A percentile compares a stretch with the other conserved stretches of the same genome.
Conservation (phyloP, 2,329 filamentous ascomycete genomes). For the Sporothrix luriei region DNA sequence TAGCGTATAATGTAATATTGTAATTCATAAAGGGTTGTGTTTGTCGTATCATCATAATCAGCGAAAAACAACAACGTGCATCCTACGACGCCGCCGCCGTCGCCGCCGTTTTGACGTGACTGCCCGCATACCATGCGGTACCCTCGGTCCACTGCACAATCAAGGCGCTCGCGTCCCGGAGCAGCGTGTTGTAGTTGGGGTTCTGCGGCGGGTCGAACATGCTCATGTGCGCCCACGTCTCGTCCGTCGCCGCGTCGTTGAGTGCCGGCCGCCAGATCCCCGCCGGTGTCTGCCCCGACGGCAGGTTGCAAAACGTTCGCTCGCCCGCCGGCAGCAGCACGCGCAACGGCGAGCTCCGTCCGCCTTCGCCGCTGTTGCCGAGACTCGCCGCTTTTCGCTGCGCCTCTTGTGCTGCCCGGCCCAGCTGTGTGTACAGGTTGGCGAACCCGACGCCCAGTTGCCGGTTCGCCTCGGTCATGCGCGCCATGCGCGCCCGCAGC, state of each 20-base stretch:
- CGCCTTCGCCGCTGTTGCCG: conserved; percentile 51
- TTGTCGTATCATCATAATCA: background rate
- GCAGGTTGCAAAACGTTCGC: conserved; percentile 87
- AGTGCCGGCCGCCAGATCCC: conserved; percentile 69
- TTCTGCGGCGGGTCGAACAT: conserved; percentile 77
- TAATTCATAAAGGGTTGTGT: background rate
- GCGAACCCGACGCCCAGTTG: conserved; percentile 75
- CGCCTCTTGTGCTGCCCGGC: conserved; percentile 51
- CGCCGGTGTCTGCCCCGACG: conserved; percentile 49
- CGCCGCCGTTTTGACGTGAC: conserved; percentile 37
- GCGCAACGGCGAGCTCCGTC: conserved; percentile 48
- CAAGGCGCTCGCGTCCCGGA: conserved; percentile 65
- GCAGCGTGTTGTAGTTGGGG: conserved; percentile 69
- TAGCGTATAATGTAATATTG: conserved; percentile 3
- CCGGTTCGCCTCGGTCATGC: conserved; percentile 64
- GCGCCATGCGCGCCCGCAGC: conserved; percentile 71
- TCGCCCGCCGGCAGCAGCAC: conserved; percentile 66
- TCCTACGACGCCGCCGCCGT: background rate
- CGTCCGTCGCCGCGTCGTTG: conserved; percentile 78
- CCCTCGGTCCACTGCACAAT: conserved; percentile 66
- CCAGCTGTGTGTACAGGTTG: conserved; percentile 85
- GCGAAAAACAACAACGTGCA: too few relatives aligned
- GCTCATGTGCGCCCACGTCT: conserved; percentile 76
- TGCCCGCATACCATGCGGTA: conserved; percentile 68
- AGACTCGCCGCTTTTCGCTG: conserved; percentile 40